phyloP scores from a whole-genome alignment of 768 basidiomycete species.

The Kwoniella sp. region DNA sequence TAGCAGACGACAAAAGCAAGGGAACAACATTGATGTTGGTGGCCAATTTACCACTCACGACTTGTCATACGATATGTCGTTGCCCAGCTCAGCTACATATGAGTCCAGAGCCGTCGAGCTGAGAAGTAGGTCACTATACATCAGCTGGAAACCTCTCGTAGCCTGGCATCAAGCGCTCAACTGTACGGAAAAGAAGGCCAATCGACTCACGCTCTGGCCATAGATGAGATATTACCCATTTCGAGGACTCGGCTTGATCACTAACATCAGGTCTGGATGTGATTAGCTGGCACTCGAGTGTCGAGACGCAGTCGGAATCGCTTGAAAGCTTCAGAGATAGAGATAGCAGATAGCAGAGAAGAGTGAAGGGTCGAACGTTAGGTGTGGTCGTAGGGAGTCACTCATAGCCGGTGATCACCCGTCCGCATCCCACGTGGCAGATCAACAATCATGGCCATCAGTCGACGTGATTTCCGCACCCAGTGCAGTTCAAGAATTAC shows the following conservation, averaged over 20 bases:
- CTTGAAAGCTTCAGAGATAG: too few species aligned
- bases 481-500: too few species aligned
- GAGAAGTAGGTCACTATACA: background rate
- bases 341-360: too few species aligned
- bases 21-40: background rate
- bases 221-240: slow-evolving; percentile 55
- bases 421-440: background rate
- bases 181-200: background rate
- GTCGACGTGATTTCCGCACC: too few species aligned
- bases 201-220: slow-evolving; percentile 56
- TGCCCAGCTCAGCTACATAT: slow-evolving; percentile 83
- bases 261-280: too few species aligned
- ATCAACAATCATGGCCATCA: background rate
- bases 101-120: slow-evolving; percentile 73
- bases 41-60: slow-evolving; percentile 63
- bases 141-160: background rate
- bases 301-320: too few species aligned
- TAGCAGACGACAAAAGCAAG: background rate
- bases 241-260: background rate
- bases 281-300: too few species aligned
- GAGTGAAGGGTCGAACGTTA: too few species aligned
- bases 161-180: too few species aligned
- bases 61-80: slow-evolving; percentile 87
- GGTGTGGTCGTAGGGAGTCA: too few species aligned
- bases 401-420: background rate